Percentiles rank a stretch among this genome's conserved stretches.
Conservation (phyloP, 805 yeast species). For the Schizosaccharomyces osmophilus region DNA sequence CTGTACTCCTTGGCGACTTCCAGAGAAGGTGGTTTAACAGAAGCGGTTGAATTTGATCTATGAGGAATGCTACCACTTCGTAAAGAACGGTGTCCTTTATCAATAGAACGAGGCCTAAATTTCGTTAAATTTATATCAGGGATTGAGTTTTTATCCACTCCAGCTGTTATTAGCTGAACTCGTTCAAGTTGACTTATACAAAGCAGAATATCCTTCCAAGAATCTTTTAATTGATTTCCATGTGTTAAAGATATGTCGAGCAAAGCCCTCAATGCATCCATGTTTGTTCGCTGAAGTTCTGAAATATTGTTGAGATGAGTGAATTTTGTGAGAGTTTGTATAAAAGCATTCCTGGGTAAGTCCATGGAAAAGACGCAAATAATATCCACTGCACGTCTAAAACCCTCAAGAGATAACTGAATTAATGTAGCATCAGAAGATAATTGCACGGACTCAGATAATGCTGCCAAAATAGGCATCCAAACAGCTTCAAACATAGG, state of each 20-base stretch:
- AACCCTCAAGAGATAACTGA: constrained; percentile 49
- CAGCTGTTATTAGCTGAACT: constrained; percentile 65
- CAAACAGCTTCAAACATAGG: constrained; percentile 85
- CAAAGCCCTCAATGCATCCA: constrained; percentile 52
- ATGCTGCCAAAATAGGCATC: constrained; percentile 91
- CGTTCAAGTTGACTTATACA: constrained; percentile 81
- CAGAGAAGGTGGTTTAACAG: neutral
- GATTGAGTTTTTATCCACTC: constrained; percentile 55
- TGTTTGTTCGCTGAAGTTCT: constrained; percentile 55
- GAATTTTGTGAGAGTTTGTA: constrained; percentile 74
- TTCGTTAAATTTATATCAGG: constrained; percentile 71
- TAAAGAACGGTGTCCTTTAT: neutral
- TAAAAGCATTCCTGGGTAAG: constrained; percentile 67
- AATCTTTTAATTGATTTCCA: constrained; percentile 42
- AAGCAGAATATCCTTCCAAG: constrained; percentile 68
- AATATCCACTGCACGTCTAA: constrained; percentile 56
- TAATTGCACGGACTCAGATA: constrained; percentile 81
- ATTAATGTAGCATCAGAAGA: constrained; percentile 47
- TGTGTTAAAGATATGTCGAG: constrained; percentile 60
- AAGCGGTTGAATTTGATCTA: neutral
- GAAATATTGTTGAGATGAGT: constrained; percentile 55
- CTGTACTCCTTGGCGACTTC: neutral
- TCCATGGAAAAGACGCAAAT: constrained; percentile 64
- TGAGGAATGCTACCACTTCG: neutral
- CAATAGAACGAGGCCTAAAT: constrained; percentile 3